These are phyloP conservation scores for Diaporthe velutina DNA, from an alignment of 2,329 filamentous ascomycete genomes.

Conservation along the genomic window DNA sequence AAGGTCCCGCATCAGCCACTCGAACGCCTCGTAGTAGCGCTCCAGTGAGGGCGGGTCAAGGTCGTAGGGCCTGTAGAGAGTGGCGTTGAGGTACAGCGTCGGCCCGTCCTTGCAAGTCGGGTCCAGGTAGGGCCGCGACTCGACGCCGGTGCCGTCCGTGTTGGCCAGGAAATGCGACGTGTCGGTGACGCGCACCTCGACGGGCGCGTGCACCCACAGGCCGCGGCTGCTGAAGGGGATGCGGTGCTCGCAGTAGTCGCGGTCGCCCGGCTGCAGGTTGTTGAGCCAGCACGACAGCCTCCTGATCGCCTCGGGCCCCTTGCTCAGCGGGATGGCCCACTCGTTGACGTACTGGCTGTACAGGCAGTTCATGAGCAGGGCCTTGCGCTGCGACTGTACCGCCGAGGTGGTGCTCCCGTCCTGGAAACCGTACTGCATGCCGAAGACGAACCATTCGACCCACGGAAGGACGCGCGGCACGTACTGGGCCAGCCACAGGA, in stretches of 20 bases:
- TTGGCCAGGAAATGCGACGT: conserved; percentile 56
- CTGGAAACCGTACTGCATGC: conserved; percentile 95
- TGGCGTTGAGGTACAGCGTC: conserved; percentile 84
- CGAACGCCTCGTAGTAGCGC: conserved; percentile 83
- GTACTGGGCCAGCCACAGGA: conserved; percentile 84
- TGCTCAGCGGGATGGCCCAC: conserved; percentile 90
- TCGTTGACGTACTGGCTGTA: conserved; percentile 99
- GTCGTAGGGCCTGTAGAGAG: conserved; percentile 81
- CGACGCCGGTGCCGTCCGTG: conserved; percentile 43
- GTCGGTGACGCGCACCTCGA: conserved; percentile 82
- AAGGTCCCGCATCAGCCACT: conserved; percentile 84
- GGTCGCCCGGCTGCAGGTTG: conserved; percentile 68
- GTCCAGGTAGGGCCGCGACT: conserved; percentile 63
- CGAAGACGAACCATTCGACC: conserved; percentile 97
- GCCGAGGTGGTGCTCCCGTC: conserved; percentile 77
- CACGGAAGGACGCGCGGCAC: conserved; percentile 84
- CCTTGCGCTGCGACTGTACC: conserved; percentile 82
- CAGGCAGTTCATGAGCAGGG: conserved; percentile 94
- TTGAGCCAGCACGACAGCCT: conserved; percentile 90
- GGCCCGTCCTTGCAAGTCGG: conserved; percentile 70
- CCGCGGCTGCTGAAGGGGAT: conserved; percentile 79
- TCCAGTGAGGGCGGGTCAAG: conserved; percentile 76
- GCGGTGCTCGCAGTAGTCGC: conserved; percentile 66
- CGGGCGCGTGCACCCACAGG: conserved; percentile 81
- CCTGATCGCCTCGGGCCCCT: conserved; percentile 87